These are phyloP conservation scores for Pulveroboletus sp. DNA, from an alignment of 768 basidiomycete species.

Conservation along the genomic window DNA sequence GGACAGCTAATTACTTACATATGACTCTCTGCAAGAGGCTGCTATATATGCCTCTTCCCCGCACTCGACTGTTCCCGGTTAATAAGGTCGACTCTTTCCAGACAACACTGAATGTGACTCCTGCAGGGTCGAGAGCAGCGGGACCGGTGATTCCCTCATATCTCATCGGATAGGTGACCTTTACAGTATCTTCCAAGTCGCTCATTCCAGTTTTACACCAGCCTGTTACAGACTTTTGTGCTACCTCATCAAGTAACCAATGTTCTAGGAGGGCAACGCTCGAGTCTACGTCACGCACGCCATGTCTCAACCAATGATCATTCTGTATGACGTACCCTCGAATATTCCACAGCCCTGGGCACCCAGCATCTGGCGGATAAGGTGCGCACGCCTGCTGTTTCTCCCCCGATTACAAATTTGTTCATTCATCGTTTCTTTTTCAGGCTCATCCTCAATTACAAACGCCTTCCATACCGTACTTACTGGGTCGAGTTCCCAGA, in stretches of 20 bases:
- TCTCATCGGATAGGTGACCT: background rate
- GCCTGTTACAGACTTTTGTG: background rate
- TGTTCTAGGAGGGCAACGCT: background rate
- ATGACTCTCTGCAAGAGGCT: background rate
- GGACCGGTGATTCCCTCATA: constrained; percentile 13
- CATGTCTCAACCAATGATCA: constrained; percentile 51
- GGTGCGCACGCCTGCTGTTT: constrained; percentile 34
- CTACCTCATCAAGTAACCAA: constrained; percentile 10
- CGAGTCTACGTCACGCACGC: background rate
- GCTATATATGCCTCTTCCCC: background rate
- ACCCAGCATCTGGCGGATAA: constrained; percentile 69
- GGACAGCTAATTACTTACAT: background rate
- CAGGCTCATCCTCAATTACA: constrained; percentile 75
- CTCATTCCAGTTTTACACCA: constrained; percentile 1
- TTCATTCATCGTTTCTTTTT: background rate
- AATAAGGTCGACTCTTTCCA: background rate
- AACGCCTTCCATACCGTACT: constrained; percentile 65
- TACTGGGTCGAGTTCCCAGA: constrained; percentile 68
- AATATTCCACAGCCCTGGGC: constrained; percentile 65
- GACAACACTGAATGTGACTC: background rate
- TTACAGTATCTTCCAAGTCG: constrained; percentile 10
- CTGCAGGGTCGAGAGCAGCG: constrained; percentile 8
- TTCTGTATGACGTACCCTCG: constrained; percentile 63
- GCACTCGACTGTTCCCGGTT: constrained; percentile 4
- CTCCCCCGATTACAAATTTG: background rate